Conservation (phyloP, 257 asterid genomes). For the Apocynum venetum region DNA sequence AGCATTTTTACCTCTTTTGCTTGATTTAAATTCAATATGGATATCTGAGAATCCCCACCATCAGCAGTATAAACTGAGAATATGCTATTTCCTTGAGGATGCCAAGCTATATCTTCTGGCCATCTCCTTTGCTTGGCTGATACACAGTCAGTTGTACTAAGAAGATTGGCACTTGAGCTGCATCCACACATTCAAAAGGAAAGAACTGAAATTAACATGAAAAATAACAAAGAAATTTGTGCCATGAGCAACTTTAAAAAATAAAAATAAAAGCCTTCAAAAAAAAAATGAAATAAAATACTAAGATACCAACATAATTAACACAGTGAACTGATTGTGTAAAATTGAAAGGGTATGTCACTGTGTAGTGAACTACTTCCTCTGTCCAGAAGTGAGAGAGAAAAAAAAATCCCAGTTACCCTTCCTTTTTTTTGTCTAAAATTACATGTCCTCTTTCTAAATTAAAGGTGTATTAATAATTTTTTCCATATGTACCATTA, state of each 20-base stretch:
- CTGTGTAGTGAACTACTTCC: not conserved
- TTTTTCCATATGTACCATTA: no score
- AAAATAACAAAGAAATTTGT: constrained; percentile 1
- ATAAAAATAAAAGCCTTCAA: no score
- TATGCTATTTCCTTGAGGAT: constrained; percentile 70
- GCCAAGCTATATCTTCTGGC: constrained; percentile 99
- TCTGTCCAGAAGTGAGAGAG: no score
- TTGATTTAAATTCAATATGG: constrained; percentile 59
- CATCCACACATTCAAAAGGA: constrained; percentile 24
- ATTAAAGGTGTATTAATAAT: no score
- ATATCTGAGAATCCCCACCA: constrained; percentile 76
- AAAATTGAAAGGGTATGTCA: not conserved
- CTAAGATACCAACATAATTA: not conserved
- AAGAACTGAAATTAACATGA: constrained; percentile 22
- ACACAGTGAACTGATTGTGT: not conserved
- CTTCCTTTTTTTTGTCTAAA: no score
- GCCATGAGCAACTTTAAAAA: not conserved
- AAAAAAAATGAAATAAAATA: not conserved
- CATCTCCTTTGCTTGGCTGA: constrained; percentile 78
- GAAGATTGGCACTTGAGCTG: constrained; percentile 68
- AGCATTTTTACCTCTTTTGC: constrained; percentile 48
- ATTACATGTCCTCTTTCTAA: no score
- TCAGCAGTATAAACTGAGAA: constrained; percentile 82
- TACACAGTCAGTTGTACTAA: constrained; percentile 62
- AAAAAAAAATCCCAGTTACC: no score